phyloP scores from a whole-genome alignment of 2,329 filamentous ascomycete genomes.

The Raffaelea ambrosiae region DNA sequence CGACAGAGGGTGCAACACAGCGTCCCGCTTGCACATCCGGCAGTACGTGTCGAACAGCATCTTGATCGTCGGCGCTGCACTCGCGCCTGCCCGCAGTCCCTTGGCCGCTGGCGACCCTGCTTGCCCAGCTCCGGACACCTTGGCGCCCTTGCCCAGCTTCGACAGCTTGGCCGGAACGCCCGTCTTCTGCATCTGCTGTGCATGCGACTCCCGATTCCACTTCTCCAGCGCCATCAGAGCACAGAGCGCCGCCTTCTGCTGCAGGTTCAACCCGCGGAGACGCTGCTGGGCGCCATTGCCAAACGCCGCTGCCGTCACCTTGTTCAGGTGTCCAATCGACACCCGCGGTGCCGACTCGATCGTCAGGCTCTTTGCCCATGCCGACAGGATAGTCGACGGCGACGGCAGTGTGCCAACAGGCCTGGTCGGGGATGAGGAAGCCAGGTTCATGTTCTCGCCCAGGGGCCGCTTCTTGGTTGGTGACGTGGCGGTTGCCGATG shows the following conservation, averaged over 20 bases:
- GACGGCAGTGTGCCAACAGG: neutral
- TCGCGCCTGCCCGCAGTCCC: neutral
- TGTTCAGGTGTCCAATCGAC: constrained; percentile 83
- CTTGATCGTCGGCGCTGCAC: constrained; percentile 69
- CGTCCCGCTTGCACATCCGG: constrained; percentile 73
- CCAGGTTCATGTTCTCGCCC: constrained; percentile 71
- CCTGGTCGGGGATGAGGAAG: constrained; percentile 26
- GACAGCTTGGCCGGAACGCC: constrained; percentile 12
- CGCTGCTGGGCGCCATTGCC: constrained; percentile 81
- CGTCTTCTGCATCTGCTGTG: constrained; percentile 8
- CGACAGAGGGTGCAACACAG: constrained; percentile 81
- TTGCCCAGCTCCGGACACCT: too few species aligned
- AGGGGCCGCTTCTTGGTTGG: constrained; percentile 57
- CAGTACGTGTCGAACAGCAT: constrained; percentile 78
- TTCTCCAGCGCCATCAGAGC: constrained; percentile 81
- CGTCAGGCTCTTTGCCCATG: constrained; percentile 55
- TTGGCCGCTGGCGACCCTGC: constrained; percentile 25
- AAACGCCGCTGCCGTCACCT: constrained; percentile 82
- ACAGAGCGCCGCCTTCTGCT: constrained; percentile 93
- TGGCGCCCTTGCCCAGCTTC: constrained; percentile 34
- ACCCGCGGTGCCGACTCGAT: constrained; percentile 77
- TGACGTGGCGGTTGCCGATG: neutral
- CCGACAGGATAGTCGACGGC: constrained; percentile 18
- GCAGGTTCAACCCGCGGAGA: constrained; percentile 80
- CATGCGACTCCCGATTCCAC: constrained; percentile 48